Conservation (phyloP, 148 eudicot species). For the Rhododendron mucronatum region DNA sequence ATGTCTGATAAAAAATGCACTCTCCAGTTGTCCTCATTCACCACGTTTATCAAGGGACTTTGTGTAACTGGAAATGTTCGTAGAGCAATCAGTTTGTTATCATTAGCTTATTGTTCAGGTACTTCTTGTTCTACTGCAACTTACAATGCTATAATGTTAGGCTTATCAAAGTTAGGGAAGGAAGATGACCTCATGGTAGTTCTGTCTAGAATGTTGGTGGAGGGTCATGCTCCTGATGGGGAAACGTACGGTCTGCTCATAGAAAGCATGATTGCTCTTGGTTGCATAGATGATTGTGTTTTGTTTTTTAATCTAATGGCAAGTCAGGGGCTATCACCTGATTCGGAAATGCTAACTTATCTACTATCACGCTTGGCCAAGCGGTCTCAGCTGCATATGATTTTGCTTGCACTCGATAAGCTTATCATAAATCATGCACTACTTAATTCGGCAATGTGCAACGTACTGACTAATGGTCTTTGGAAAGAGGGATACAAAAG, state of each 20-base stretch:
- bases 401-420: constrained; percentile 25
- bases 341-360: constrained; percentile 26
- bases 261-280: constrained; percentile 20
- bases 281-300: constrained; percentile 17
- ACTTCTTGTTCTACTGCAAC: constrained; percentile 21
- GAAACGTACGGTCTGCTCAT: constrained; percentile 32
- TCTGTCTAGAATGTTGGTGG: constrained; percentile 34
- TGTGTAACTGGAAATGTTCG: constrained; percentile 29
- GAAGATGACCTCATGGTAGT: constrained; percentile 16
- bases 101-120: constrained; percentile 20
- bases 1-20: constrained; percentile 29
- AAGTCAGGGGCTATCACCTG: constrained; percentile 26
- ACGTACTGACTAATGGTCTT: constrained; percentile 28
- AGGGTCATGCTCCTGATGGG: constrained; percentile 33
- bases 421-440: constrained; percentile 11
- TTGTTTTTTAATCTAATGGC: constrained; percentile 35
- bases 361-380: constrained; percentile 23
- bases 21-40: constrained; percentile 28
- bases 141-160: constrained; percentile 37
- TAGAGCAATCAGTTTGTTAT: constrained; percentile 21
- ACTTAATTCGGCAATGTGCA: constrained; percentile 28
- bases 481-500: constrained; percentile 41
- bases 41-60: constrained; percentile 23
- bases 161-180: constrained; percentile 31
- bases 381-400: constrained; percentile 27